These are phyloP conservation scores for Abrus pulchellus DNA, from an alignment of 306 rosid species.

Conservation along the genomic window DNA sequence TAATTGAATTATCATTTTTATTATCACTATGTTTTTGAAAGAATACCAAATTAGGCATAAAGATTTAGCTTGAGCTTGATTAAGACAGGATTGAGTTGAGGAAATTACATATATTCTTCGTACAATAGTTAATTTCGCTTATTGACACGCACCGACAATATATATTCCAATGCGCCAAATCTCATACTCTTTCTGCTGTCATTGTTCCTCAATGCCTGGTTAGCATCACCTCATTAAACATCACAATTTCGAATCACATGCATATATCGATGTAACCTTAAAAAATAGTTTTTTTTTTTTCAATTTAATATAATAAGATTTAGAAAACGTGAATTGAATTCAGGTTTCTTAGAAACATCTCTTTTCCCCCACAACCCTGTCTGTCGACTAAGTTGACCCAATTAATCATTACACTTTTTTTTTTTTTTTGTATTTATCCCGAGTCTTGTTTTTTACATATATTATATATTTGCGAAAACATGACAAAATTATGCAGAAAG, in stretches of 20 bases:
- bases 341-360: neutral
- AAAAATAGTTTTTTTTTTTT: too few relatives aligned
- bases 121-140: neutral
- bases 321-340: constrained; percentile 17
- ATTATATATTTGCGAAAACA: neutral
- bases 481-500: neutral
- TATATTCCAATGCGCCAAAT: neutral
- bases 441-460: neutral
- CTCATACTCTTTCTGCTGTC: constrained; percentile 24
- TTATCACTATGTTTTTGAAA: neutral
- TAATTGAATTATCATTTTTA: neutral
- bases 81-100: neutral
- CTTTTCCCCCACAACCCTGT: neutral
- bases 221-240: constrained; percentile 21
- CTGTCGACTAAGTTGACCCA: neutral
- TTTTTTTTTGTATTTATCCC: neutral
- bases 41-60: neutral
- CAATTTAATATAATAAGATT: neutral
- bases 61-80: neutral
- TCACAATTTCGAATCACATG: neutral
- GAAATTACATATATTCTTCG: neutral
- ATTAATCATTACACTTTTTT: neutral
- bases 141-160: constrained; percentile 32
- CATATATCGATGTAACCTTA: neutral
- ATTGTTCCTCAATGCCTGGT: constrained; percentile 20